phyloP scores from a whole-genome alignment of 2,329 filamentous ascomycete species.

The Verticillium tricorpus region DNA sequence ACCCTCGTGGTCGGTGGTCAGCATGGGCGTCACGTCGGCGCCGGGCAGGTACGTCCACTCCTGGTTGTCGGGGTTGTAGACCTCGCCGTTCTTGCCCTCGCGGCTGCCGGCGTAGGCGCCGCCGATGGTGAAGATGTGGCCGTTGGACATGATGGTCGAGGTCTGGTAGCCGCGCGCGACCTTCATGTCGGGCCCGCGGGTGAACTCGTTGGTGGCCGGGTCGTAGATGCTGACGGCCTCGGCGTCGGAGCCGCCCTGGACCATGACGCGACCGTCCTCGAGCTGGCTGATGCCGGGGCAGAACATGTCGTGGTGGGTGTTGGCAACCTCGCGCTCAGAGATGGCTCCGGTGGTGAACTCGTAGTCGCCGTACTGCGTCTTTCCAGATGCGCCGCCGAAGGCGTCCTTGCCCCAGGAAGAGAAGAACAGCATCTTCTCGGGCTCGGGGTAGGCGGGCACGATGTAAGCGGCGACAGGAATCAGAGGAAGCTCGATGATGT shows the following conservation, averaged over 20 bases:
- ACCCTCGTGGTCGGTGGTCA: conserved; percentile 45
- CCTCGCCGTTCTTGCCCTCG: conserved; percentile 51
- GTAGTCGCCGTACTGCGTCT: conserved; percentile 17
- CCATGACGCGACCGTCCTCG: conserved; percentile 41
- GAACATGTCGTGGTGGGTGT: conserved; percentile 51
- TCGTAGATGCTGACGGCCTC: conserved; percentile 44
- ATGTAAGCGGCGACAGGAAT: conserved; percentile 23
- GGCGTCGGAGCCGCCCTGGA: conserved; percentile 49
- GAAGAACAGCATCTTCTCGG: conserved; percentile 17
- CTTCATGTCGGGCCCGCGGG: conserved; percentile 34
- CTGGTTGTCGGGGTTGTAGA: conserved; percentile 40
- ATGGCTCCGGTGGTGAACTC: conserved; percentile 20
- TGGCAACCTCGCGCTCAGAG: conserved; percentile 24
- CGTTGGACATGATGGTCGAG: conserved; percentile 43
- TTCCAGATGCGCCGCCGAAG: conserved; percentile 15
- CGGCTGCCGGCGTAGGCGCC: conserved; percentile 45
- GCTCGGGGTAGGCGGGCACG: conserved; percentile 18
- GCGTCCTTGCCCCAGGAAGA: conserved; percentile 19
- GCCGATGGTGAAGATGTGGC: conserved; percentile 53
- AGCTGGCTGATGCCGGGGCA: conserved; percentile 51
- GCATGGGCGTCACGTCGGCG: conserved; percentile 40
- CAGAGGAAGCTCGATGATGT: conserved; percentile 18
- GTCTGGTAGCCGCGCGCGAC: conserved; percentile 49
- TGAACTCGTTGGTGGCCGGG: conserved; percentile 31
- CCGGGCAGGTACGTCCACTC: conserved; percentile 41